These are phyloP conservation scores for Fomitopsis pinicola DNA, from an alignment of 1,284 basidiomycete species.

Conservation along the genomic window DNA sequence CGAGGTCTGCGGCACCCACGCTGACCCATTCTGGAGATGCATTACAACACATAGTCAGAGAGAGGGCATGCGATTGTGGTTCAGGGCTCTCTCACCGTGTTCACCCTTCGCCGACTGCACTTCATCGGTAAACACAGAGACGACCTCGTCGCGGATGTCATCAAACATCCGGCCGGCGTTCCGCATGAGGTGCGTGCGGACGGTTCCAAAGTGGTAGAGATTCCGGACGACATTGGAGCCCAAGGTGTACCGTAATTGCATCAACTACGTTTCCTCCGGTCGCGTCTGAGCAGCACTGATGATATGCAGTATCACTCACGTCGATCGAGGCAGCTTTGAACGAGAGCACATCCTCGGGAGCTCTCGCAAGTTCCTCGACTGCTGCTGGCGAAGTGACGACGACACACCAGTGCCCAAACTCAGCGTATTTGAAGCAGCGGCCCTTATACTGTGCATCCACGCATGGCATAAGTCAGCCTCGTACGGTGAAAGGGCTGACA, in stretches of 20 bases:
- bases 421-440: too few relatives aligned
- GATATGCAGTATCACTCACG: too few relatives aligned
- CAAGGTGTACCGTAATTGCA: conserved; percentile 19
- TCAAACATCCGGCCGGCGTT: too few relatives aligned
- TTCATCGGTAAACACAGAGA: conserved; percentile 4
- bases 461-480: too few relatives aligned
- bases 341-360: conserved; percentile 27
- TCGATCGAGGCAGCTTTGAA: conserved; percentile 22
- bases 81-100: too few relatives aligned
- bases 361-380: too few relatives aligned
- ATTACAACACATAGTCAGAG: neutral
- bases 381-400: too few relatives aligned
- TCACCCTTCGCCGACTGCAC: neutral
- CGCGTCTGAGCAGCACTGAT: neutral
- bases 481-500: too few relatives aligned
- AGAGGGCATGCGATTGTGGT: neutral
- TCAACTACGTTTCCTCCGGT: neutral
- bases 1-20: conserved; percentile 24
- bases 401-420: too few relatives aligned
- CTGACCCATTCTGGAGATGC: conserved; percentile 9
- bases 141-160: conserved; percentile 15
- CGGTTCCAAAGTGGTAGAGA: conserved; percentile 22
- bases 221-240: conserved; percentile 17
- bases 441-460: too few relatives aligned
- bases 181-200: too few relatives aligned